A percentile compares a stretch with the other conserved stretches of the same genome.
These are phyloP conservation scores for Emericellopsis terricola DNA, from an alignment of 495 filamentous ascomycete genomes.

Conservation along the genomic window DNA sequence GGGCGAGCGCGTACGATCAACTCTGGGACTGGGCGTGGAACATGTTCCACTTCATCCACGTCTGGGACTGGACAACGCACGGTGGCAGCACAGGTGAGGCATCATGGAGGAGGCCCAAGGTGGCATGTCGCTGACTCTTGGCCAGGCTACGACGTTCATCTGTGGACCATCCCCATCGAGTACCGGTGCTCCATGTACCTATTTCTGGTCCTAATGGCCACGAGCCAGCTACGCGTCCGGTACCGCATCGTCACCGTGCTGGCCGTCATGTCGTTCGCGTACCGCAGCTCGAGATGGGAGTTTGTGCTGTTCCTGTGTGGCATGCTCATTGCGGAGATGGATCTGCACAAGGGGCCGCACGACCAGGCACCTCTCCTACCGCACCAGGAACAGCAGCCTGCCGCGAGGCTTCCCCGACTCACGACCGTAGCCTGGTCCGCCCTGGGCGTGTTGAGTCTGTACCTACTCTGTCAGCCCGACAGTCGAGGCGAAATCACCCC, in stretches of 20 bases:
- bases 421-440: slow-evolving; percentile 7
- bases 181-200: slow-evolving; percentile 46
- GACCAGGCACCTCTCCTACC: slow-evolving; percentile 7
- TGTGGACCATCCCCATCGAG: slow-evolving; percentile 62
- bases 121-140: slow-evolving; percentile 21
- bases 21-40: slow-evolving; percentile 14
- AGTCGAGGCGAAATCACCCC: slow-evolving; percentile 15
- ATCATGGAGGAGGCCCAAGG: too few species aligned
- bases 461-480: slow-evolving; percentile 25
- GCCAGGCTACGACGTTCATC: slow-evolving; percentile 40
- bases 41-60: slow-evolving; percentile 19
- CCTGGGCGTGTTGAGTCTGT: slow-evolving; percentile 15
- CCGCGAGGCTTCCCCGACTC: slow-evolving; percentile 1
- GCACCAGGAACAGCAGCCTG: slow-evolving; percentile 4
- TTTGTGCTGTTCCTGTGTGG: slow-evolving; percentile 22
- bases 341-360: slow-evolving; percentile 13
- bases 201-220: slow-evolving; percentile 38
- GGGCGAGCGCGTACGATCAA: slow-evolving; percentile 9
- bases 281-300: slow-evolving; percentile 20
- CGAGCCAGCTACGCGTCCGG: slow-evolving; percentile 10
- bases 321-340: slow-evolving; percentile 21
- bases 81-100: slow-evolving; percentile 18
- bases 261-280: slow-evolving; percentile 13
- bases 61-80: slow-evolving; percentile 20
- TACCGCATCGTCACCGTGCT: slow-evolving; percentile 10